Evolutionary conservation across 805 yeast genomes (phyloP), one percentile per base, ranked within the genome.

Genomic region (Schizosaccharomyces cryophilus): DNA sequence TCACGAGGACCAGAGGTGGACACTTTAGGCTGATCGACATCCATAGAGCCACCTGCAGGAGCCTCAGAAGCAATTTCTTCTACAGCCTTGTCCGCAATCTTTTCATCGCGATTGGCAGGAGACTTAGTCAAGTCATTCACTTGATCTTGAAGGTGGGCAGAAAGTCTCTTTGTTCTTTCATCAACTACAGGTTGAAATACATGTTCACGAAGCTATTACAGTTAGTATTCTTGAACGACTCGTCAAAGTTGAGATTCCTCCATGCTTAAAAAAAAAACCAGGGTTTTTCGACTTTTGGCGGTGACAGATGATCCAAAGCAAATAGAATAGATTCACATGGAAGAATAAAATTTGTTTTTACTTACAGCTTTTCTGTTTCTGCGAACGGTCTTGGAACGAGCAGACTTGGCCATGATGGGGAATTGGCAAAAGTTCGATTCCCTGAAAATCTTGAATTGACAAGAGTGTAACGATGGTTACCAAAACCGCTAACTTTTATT

Each of bases 1-100:
- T 51, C 35, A 51, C 56, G 56, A 51, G 56, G 56, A 29, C 56
- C 56, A 51, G 56, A 51, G 7, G 56, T 51, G 2, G 56, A 51
- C 1, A 51, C 38, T 11, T 29, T 51, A 29, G 56, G 35, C 35
- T 51, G 24, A 29, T 51, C 56, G 15, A 7, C 56, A 17, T 21
- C 30, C 56, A 29, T 29, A 29, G 19, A 21, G 35, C 21, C 56
- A 24, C 26, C 26, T 19, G 6, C 24, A 24, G 51, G 26, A 1
- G 26, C 51, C 26, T 45, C 51, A 5, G 51, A 45, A 17, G 26
- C 17, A 29, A 51, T 35, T 51, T 51, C 56, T 51, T 51, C 26
- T 29, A 24, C 19, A 17, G 56, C 30, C 2, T 21, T 29, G 9
- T 51, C 56, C 11, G 56, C 56, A 13, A 51, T 11, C 7, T 29